Evolutionary conservation across 129 eudicot genomes (phyloP), one percentile per base, ranked within the genome.

Genomic region (Lactuca saligna): DNA sequence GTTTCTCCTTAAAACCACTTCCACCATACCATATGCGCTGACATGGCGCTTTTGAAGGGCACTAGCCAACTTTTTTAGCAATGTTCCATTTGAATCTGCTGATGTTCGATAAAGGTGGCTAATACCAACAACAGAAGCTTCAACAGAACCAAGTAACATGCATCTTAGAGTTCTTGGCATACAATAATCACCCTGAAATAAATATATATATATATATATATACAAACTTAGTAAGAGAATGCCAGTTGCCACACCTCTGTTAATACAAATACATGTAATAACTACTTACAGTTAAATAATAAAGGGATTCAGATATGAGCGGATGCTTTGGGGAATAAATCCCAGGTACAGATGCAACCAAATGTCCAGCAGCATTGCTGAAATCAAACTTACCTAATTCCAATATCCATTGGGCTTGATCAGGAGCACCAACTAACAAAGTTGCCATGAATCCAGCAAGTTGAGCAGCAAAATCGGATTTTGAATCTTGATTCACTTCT

Each of bases 301-400:
- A 2, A 25, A 25, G 75, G 44, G 88, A 80, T 31, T 82, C 63
- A 33, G 82, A 69, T 32, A 86, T 68, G 68, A 53, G 75, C 41
- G 85, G 86, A 65, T 78, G 80, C 50, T 70, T 82, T 25, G 67
- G 78, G 37, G 93, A 85, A 79, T 91, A 74, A 54, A 88, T 80
- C 54, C 97, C 97, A 46, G 97, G 97, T 49, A 91, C 87, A 56
- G 97, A 91, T 73, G 97, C 84, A 84, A 91, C 83, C 56, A 91
- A 81, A 76, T 84, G 78, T 37, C 87, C 96, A 80, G 75, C 77
- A 56, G 96, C 96, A 58, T 79, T 83, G 41, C 69, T 65, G 65
- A 91, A 91, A 81, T 86, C 85, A 80, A 79, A 91, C 72, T 88
- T 91, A 20, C 85, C 33, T 85, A 91, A 72, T 81, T 88, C 96